Conservation (phyloP, 345 rosid species). For the Zanthoxylum bungeanum region DNA sequence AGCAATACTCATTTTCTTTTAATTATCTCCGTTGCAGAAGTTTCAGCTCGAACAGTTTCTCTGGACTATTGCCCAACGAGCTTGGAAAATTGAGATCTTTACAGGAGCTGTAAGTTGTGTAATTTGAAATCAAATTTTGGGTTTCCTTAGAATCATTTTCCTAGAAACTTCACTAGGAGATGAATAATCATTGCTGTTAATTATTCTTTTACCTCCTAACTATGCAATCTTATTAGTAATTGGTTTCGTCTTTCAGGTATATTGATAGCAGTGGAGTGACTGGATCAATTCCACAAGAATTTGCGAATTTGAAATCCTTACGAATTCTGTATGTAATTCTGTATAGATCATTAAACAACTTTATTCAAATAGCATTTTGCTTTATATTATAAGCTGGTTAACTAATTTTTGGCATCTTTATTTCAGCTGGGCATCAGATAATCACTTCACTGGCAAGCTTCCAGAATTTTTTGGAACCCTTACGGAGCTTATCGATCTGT, state of each 20-base stretch:
- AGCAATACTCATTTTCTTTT: background rate
- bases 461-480: conserved; percentile 47
- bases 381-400: background rate
- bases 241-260: conserved; percentile 35
- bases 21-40: conserved; percentile 31
- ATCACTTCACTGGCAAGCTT: conserved; percentile 44
- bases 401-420: background rate
- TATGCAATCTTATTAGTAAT: conserved; percentile 3
- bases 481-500: conserved; percentile 45
- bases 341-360: background rate
- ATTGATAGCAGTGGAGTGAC: conserved; percentile 61
- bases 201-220: background rate
- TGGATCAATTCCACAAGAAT: conserved; percentile 45
- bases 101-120: conserved; percentile 43
- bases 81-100: conserved; percentile 49
- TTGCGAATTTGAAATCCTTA: conserved; percentile 47
- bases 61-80: conserved; percentile 41
- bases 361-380: background rate
- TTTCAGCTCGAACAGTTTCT: conserved; percentile 55
- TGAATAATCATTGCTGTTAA: no score
- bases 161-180: background rate
- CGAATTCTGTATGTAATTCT: conserved; percentile 47
- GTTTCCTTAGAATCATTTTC: background rate
- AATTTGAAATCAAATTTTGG: background rate
- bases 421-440: conserved; percentile 65